phyloP scores from a whole-genome alignment of 805 yeast species.

The Saccharomycopsis sp. region DNA sequence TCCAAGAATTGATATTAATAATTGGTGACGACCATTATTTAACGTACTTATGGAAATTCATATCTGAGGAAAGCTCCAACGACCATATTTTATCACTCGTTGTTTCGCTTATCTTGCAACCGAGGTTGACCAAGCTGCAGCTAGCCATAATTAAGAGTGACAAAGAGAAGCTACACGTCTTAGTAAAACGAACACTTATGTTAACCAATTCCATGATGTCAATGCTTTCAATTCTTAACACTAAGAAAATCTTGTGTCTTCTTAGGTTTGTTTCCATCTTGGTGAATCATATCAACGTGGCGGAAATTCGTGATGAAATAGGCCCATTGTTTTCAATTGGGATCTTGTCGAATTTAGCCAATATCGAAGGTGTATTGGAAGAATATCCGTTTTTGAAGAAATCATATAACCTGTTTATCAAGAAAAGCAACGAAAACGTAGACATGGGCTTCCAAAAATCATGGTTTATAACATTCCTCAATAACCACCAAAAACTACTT shows the following conservation, averaged over 20 bases:
- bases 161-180: constrained; percentile 18
- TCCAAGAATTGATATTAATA: background rate
- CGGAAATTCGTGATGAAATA: constrained; percentile 23
- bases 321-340: constrained; percentile 31
- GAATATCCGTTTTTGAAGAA: constrained; percentile 9
- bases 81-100: background rate
- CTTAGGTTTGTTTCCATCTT: constrained; percentile 25
- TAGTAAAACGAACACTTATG: constrained; percentile 3
- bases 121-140: background rate
- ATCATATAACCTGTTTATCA: constrained; percentile 22
- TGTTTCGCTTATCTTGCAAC: background rate
- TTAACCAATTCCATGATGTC: background rate
- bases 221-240: constrained; percentile 9
- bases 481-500: constrained; percentile 15
- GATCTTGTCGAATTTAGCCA: constrained; percentile 29
- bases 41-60: background rate
- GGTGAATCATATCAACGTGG: constrained; percentile 24
- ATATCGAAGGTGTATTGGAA: constrained; percentile 21
- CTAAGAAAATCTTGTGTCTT: constrained; percentile 18
- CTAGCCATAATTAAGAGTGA: constrained; percentile 15
- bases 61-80: background rate
- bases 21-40: background rate
- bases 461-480: constrained; percentile 26
- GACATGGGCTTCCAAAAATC: constrained; percentile 23
- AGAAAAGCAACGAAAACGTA: constrained; percentile 21